phyloP scores from a whole-genome alignment of 1,139 yeast genomes.

The Hemisphaericaspora xylanilytica region DNA sequence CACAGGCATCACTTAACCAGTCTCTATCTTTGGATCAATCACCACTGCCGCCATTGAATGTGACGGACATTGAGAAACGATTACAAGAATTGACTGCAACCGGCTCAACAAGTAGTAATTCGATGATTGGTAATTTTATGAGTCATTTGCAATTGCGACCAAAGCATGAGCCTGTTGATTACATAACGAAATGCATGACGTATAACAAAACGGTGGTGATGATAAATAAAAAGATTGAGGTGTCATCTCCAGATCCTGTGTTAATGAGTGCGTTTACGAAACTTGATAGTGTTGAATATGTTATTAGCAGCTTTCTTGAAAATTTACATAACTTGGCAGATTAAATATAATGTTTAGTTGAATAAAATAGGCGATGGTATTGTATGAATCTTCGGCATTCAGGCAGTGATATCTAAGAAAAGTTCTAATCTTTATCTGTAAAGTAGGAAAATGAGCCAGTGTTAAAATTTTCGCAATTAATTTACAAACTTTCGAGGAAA shows the following conservation, averaged over 20 bases:
- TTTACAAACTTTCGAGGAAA: too few relatives aligned
- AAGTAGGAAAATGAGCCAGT: too few relatives aligned
- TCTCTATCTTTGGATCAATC: background rate
- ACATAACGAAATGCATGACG: conserved; percentile 45
- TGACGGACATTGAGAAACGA: conserved; percentile 10
- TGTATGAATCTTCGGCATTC: too few relatives aligned
- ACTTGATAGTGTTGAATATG: conserved; percentile 42
- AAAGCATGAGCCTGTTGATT: conserved; percentile 38
- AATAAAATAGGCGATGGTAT: too few relatives aligned
- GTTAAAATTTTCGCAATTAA: too few relatives aligned
- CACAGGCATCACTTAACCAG: conserved; percentile 4
- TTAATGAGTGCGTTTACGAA: conserved; percentile 45
- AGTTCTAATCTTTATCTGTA: too few relatives aligned
- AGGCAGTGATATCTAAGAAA: background rate
- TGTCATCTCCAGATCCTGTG: conserved; percentile 44
- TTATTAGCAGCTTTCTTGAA: conserved; percentile 28
- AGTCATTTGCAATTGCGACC: conserved; percentile 32
- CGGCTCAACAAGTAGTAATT: conserved; percentile 9
- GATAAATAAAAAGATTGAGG: conserved; percentile 44
- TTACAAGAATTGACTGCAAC: conserved; percentile 7
- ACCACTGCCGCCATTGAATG: conserved; percentile 6
- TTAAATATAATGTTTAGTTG: background rate
- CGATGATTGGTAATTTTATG: conserved; percentile 24
- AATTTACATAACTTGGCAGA: conserved; percentile 16
- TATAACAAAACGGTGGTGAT: conserved; percentile 42